These are phyloP conservation scores for Podaxis rugospora DNA, from an alignment of 768 basidiomycete genomes.

Conservation along the genomic window DNA sequence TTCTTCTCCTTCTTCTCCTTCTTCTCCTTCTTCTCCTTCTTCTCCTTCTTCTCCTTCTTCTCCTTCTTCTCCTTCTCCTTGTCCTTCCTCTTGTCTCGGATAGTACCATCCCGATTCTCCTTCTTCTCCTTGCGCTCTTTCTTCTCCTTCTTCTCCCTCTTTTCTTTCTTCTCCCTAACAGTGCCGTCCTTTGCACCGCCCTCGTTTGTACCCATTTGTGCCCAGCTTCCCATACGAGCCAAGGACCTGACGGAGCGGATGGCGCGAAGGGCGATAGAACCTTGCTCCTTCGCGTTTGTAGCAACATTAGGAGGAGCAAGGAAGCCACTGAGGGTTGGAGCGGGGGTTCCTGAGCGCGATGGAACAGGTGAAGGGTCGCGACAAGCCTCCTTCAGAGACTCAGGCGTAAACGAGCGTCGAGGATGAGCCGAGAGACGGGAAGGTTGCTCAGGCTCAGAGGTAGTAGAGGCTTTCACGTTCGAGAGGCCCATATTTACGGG, in stretches of 20 bases:
- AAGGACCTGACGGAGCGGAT: constrained; percentile 73
- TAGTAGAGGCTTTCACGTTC: constrained; percentile 11
- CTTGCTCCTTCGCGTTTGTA: constrained; percentile 26
- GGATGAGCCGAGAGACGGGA: constrained; percentile 11
- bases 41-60: constrained; percentile 17
- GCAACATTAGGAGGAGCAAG: constrained; percentile 29
- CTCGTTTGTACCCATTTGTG: constrained; percentile 36
- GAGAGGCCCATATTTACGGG: constrained; percentile 28
- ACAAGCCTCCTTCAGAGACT: constrained; percentile 10
- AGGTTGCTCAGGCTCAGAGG: constrained; percentile 14
- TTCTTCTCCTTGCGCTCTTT: constrained; percentile 23
- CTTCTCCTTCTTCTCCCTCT: constrained; percentile 21
- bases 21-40: constrained; percentile 17
- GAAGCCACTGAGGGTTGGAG: constrained; percentile 31
- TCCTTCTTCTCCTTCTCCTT: constrained; percentile 15
- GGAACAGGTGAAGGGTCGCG: constrained; percentile 11
- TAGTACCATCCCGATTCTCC: constrained; percentile 22
- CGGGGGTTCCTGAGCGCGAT: constrained; percentile 30
- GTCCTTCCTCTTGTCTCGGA: constrained; percentile 21
- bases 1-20: constrained; percentile 22
- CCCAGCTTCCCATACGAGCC: constrained; percentile 72
- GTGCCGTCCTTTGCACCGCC: constrained; percentile 19
- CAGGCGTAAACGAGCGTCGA: constrained; percentile 6
- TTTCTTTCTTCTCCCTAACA: constrained; percentile 29
- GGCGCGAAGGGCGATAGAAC: constrained; percentile 73